These are phyloP conservation scores for Pythium dissimile DNA, from an alignment of 352 stramenopile species.

Conservation along the genomic window DNA sequence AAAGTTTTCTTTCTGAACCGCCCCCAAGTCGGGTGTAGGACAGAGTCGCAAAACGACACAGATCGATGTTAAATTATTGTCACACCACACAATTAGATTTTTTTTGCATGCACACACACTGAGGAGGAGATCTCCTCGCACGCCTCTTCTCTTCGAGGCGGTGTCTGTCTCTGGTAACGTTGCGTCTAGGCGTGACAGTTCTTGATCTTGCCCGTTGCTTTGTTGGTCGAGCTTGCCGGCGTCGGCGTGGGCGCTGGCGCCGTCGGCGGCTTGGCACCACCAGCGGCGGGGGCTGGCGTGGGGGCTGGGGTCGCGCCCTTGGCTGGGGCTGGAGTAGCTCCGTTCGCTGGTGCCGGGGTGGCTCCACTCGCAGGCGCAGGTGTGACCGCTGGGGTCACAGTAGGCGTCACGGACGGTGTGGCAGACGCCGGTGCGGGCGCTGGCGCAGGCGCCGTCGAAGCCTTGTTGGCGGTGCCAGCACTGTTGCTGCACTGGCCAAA, in stretches of 20 bases:
- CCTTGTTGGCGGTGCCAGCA: not conserved
- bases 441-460: not conserved
- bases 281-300: not conserved
- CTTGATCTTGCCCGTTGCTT: slow-evolving; percentile 19
- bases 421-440: not conserved
- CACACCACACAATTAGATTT: slow-evolving; percentile 10
- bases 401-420: not conserved
- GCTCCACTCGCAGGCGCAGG: not conserved
- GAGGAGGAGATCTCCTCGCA: not conserved
- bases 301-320: not conserved
- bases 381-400: not conserved
- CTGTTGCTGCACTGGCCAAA: slow-evolving; percentile 17
- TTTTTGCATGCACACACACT: not conserved
- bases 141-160: slow-evolving; percentile 4
- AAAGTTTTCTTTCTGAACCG: not conserved
- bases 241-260: not conserved
- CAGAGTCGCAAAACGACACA: too few species aligned
- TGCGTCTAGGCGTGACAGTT: slow-evolving; percentile 14
- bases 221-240: not conserved
- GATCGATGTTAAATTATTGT: slow-evolving; percentile 8
- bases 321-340: too few species aligned
- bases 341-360: not conserved
- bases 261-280: not conserved
- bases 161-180: not conserved
- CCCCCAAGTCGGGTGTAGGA: too few species aligned